These are phyloP conservation scores for Astragalus glycyphyllos DNA, from an alignment of 306 rosid genomes.

Conservation along the genomic window DNA sequence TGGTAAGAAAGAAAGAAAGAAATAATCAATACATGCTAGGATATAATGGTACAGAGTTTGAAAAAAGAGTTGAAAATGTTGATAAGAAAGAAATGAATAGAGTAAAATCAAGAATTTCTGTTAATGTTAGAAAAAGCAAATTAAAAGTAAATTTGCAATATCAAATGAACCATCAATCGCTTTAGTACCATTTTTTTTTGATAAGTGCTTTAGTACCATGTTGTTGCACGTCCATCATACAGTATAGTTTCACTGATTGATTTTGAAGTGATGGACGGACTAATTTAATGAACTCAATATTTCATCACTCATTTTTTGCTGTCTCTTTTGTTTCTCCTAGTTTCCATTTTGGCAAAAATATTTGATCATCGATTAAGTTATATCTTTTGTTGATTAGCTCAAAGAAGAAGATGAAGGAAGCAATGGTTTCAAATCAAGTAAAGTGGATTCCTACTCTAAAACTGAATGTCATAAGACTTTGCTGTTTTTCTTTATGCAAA, in stretches of 20 bases:
- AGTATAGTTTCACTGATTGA: too few species aligned
- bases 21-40: too few species aligned
- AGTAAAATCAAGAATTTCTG: too few species aligned
- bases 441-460: constrained; percentile 48
- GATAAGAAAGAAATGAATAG: too few species aligned
- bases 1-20: too few species aligned
- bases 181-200: too few species aligned
- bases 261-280: constrained; percentile 41
- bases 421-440: constrained; percentile 33
- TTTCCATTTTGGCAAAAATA: constrained; percentile 38
- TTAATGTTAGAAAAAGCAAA: too few species aligned
- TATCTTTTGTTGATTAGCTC: constrained; percentile 29
- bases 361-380: neutral
- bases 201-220: too few species aligned
- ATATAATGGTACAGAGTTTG: too few species aligned
- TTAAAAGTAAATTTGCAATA: neutral
- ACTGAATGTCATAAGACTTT: constrained; percentile 25
- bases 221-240: constrained; percentile 47
- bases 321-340: constrained; percentile 21
- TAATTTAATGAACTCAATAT: neutral
- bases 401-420: constrained; percentile 10
- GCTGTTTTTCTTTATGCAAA: constrained; percentile 38
- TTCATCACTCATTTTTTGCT: constrained; percentile 1
- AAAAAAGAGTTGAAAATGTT: too few species aligned
- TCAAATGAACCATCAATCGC: constrained; percentile 34